Conservation (phyloP, 345 rosid species). For the Sapria himalayana region DNA sequence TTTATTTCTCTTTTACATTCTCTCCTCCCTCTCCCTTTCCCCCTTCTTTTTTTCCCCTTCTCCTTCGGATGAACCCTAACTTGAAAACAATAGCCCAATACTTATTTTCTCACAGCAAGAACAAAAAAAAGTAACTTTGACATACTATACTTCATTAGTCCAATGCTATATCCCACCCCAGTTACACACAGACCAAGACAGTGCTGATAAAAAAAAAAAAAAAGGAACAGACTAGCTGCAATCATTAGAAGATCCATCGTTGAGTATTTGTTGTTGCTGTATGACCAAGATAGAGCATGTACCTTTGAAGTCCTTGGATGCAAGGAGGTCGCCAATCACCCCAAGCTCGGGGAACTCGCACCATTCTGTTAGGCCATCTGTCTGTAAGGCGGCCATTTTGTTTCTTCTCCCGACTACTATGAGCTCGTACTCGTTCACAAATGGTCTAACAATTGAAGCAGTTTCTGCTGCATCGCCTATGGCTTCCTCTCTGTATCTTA, state of each 20-base stretch:
- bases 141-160: too few relatives aligned
- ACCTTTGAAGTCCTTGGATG: constrained; percentile 9
- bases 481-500: neutral
- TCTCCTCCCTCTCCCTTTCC: too few relatives aligned
- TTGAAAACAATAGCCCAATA: too few relatives aligned
- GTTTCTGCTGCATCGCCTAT: neutral
- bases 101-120: too few relatives aligned
- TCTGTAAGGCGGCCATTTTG: constrained; percentile 2
- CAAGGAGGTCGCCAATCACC: constrained; percentile 12
- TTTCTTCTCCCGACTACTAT: constrained; percentile 7
- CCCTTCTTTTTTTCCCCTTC: too few relatives aligned
- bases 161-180: too few relatives aligned
- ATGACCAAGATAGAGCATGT: constrained; percentile 13
- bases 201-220: neutral
- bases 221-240: neutral
- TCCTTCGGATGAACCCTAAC: too few relatives aligned
- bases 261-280: too few relatives aligned
- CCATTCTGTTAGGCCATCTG: constrained; percentile 5
- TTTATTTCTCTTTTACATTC: too few relatives aligned
- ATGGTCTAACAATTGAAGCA: neutral
- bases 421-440: constrained; percentile 1
- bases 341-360: constrained; percentile 17
- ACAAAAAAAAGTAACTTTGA: too few relatives aligned
- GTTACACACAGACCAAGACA: too few relatives aligned
- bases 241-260: too few relatives aligned